Evolutionary conservation across 352 stramenopile genomes (phyloP), one percentile per base, ranked within the genome.

Genomic region (Globisporangium rhizosaccharum): DNA sequence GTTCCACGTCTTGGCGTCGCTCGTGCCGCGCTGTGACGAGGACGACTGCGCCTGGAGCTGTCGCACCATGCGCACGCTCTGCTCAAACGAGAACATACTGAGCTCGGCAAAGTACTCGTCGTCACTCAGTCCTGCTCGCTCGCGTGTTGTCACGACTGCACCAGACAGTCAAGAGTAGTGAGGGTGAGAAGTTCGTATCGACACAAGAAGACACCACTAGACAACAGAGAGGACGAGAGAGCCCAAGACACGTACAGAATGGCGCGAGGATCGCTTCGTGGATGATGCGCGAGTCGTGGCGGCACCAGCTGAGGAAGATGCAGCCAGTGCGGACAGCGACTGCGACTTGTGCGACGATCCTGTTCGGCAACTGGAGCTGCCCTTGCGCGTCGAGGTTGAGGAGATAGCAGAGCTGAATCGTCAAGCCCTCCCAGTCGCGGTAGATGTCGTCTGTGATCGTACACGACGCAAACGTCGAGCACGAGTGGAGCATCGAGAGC

Each of bases 361-460:
- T 66, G 51, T 74, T 57, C 1, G 78, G 73, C 5, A 94, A 65
- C 17, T 59, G 61, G 45, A 94, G 71, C 55, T 90, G 75, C 5
- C 63, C 60, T 54, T 88, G 68, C 4, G 78, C 71, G 23, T 88
- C 73, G 23, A 94, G 68, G 49, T 88, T 81, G 1, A 90, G 63
- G 6, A 94, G 67, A 54, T 88, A 90, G 52, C 82, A 90, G 4
- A 94, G 68, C 66, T 94, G 84, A 46, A 90, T 87, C 12, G 82
- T 92, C 3, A 94, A 68, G 20, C 79, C 75, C 52, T 94, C 82
- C 84, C 84, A 94, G 54, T 94, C 84, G 18, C 84, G 79, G 62
- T 89, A 90, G 25, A 90, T 78, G 25, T 90, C 76, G 23, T 90
- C 76, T 7, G 76, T 82, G 49, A 92, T 88, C 23, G 65, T 76